Conservation (phyloP, 2,329 filamentous ascomycete genomes). For the Phialophora verrucosa region DNA sequence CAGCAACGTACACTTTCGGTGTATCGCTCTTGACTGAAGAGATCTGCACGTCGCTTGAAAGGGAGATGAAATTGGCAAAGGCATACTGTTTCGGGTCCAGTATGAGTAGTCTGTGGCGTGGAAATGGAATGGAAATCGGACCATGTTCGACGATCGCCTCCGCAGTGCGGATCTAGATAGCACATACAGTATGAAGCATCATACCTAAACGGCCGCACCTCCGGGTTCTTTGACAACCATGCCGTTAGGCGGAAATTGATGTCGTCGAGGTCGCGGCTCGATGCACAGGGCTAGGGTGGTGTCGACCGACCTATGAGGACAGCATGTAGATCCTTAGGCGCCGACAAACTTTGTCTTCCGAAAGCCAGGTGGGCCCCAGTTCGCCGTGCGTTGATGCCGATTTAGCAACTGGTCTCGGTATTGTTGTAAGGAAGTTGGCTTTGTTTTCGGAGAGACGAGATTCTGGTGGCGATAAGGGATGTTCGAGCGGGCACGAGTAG, state of each 20-base stretch:
- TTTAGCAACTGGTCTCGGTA: constrained; percentile 23
- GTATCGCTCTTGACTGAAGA: neutral
- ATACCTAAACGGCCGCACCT: neutral
- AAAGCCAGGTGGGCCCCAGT: constrained; percentile 21
- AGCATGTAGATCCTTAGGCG: constrained; percentile 11
- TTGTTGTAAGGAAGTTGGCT: constrained; percentile 22
- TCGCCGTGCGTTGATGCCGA: constrained; percentile 20
- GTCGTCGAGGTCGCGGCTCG: neutral
- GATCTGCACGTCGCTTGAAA: neutral
- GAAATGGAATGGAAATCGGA: neutral
- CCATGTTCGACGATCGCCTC: neutral
- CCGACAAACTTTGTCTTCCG: constrained; percentile 29
- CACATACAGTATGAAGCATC: neutral
- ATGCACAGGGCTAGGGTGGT: neutral
- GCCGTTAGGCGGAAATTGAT: neutral
- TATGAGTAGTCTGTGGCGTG: neutral
- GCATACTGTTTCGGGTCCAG: neutral
- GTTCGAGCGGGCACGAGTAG: neutral
- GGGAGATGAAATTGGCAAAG: neutral
- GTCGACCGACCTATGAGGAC: neutral
- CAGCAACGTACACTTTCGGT: neutral
- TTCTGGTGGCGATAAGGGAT: neutral
- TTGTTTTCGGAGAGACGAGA: constrained; percentile 3
- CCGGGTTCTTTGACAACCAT: neutral
- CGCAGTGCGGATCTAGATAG: neutral